Evolutionary conservation across 2,329 filamentous ascomycete genomes (phyloP), one percentile per base, ranked within the genome.

Genomic region (Pezicula carpinea): DNA sequence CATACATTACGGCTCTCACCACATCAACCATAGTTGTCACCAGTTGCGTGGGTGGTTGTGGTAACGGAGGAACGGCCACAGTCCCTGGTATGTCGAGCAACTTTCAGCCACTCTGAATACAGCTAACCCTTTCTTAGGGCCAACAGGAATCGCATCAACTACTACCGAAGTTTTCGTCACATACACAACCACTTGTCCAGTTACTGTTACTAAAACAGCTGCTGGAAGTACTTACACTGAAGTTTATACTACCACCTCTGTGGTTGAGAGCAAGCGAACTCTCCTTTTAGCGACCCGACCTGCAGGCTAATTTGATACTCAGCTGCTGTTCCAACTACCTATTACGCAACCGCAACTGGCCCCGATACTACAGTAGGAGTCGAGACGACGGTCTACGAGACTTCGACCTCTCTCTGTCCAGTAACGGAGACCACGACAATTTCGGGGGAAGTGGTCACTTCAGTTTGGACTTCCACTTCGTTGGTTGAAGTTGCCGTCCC

Each of bases 371-470:
- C 52, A 1, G 55, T 54, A 23, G 55, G 58, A 3, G 43, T 66
- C 17, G 55, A 60, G 22, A 62, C 62, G n/a, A 56, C 60, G 13
- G 55, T 62, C 18, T 52, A 62, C 17, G 59, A 31, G 48, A 57
- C 33, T 62, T 60, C 19, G 39, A 76, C 71, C 8, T 66, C 63
- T 18, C 59, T 72, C 13, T 72, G 68, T 56, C 69, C 72, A 4
- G 58, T 77, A 7, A 76, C 72, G 0, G 65, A 71, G 57, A 73
- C 71, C 32, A 69, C 68, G 60, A 73, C 70, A 1, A 47, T 74
- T 1, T 64, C 54, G 19, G 74, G 74, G 22, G 57, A 63, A 33
- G 66, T 64, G 2, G 59, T 69, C 0, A 64, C 68, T 4, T 59
- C 49, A 6, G 59, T 54, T 2, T 58, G 49, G 21, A 59, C 54